phyloP scores from a whole-genome alignment of 2,329 filamentous ascomycete species.

The Trichoderma harzianum region DNA sequence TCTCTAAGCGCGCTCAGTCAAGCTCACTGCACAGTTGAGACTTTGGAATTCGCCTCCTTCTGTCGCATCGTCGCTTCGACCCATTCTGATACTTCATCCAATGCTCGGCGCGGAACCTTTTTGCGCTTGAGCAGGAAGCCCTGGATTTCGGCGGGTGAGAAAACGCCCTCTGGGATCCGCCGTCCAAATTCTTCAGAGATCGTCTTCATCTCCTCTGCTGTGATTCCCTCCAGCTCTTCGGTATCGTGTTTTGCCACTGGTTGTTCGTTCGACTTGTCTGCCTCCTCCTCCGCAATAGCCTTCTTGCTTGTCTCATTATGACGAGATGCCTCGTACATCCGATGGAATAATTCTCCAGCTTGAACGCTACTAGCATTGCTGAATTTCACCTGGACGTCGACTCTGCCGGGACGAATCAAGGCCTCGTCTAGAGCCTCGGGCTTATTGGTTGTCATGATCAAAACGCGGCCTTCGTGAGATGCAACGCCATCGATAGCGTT shows the following conservation, averaged over 20 bases:
- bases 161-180: slow-evolving; percentile 49
- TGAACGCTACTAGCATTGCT: slow-evolving; percentile 53
- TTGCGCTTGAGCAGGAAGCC: slow-evolving; percentile 63
- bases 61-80: slow-evolving; percentile 49
- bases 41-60: slow-evolving; percentile 48
- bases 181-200: slow-evolving; percentile 50
- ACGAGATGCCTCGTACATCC: slow-evolving; percentile 54
- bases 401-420: slow-evolving; percentile 68
- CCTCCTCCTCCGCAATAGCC: background rate
- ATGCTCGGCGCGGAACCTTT: slow-evolving; percentile 53
- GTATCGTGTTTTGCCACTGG: slow-evolving; percentile 9
- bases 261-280: background rate
- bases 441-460: slow-evolving; percentile 81
- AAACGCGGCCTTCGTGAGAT: slow-evolving; percentile 71
- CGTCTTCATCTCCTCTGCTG: slow-evolving; percentile 38
- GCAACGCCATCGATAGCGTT: slow-evolving; percentile 83
- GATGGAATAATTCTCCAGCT: slow-evolving; percentile 55
- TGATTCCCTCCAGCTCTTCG: slow-evolving; percentile 6
- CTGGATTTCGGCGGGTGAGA: slow-evolving; percentile 62
- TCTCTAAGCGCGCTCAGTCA: background rate
- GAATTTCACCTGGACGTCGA: slow-evolving; percentile 68
- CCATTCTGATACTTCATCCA: slow-evolving; percentile 53
- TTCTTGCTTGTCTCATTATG: slow-evolving; percentile 13
- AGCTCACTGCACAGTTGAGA: slow-evolving; percentile 45
- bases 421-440: slow-evolving; percentile 71